Percentiles rank a stretch among this genome's conserved stretches.
phyloP scores from a whole-genome alignment of 805 yeast species.

The Metschnikowia peoriensis region DNA sequence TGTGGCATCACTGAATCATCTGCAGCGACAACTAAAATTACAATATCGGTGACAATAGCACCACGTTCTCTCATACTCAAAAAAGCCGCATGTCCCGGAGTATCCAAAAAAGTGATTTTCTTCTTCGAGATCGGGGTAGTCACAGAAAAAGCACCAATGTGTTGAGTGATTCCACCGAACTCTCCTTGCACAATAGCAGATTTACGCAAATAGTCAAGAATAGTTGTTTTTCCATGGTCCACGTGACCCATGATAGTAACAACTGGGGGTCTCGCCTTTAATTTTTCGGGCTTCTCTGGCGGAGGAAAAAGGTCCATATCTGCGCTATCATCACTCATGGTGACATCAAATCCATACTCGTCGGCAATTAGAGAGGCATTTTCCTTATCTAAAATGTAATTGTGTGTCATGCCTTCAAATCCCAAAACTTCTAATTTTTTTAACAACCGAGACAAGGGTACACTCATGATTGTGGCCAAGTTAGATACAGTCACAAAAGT shows the following conservation, averaged over 20 bases:
- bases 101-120: slow-evolving; percentile 84
- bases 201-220: slow-evolving; percentile 80
- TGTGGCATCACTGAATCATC: slow-evolving; percentile 99
- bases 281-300: slow-evolving; percentile 43
- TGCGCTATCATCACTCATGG: slow-evolving; percentile 48
- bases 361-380: slow-evolving; percentile 85
- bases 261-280: slow-evolving; percentile 81
- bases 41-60: slow-evolving; percentile 89
- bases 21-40: slow-evolving; percentile 90
- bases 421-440: slow-evolving; percentile 65
- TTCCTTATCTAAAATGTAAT: slow-evolving; percentile 80
- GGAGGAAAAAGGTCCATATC: slow-evolving; percentile 60
- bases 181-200: slow-evolving; percentile 82
- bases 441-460: slow-evolving; percentile 61
- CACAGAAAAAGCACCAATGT: slow-evolving; percentile 94
- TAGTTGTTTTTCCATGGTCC: slow-evolving; percentile 96
- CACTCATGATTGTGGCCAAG: slow-evolving; percentile 66
- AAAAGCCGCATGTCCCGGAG: slow-evolving; percentile 98
- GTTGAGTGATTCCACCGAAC: slow-evolving; percentile 97
- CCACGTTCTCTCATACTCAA: slow-evolving; percentile 96
- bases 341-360: slow-evolving; percentile 75
- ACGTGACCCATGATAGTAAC: slow-evolving; percentile 99
- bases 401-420: slow-evolving; percentile 66
- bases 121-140: slow-evolving; percentile 72
- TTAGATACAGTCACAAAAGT: slow-evolving; percentile 77